Evolutionary conservation across 192 early-diverging fungal genomes (phyloP).

Genomic region (Coemansia sp.): DNA sequence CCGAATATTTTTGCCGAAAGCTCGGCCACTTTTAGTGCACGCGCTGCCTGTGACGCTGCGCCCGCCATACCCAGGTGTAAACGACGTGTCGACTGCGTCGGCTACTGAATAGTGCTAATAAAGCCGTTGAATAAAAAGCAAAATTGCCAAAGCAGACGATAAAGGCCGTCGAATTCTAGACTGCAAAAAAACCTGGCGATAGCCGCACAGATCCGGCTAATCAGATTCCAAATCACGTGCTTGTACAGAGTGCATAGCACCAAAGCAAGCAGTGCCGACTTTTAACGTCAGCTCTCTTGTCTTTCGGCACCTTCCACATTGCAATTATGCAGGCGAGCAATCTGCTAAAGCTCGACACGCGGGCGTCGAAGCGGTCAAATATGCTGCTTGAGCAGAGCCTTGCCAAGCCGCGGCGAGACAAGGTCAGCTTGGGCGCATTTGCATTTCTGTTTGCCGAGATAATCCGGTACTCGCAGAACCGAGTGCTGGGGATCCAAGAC

Average conservation of each 20-base stretch:
- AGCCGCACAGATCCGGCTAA: no score
- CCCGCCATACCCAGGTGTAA: conserved; percentile 17
- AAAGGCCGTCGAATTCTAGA: no score
- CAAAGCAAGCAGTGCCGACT: no score
- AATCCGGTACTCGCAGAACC: conserved; percentile 94
- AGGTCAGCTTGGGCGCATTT: conserved; percentile 80
- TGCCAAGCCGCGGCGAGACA: conserved; percentile 63
- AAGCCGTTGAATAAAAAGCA: not conserved
- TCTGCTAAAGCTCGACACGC: conserved; percentile 37
- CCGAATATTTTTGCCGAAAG: conserved; percentile 63
- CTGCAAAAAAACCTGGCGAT: no score
- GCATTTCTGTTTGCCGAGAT: conserved; percentile 93
- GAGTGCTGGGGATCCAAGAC: conserved; percentile 90
- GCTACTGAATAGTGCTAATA: no score
- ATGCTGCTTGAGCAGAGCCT: conserved; percentile 74
- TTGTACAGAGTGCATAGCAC: no score
- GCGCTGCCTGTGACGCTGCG: conserved; percentile 14
- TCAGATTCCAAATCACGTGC: no score
- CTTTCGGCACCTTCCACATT: no score
- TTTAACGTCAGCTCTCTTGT: no score
- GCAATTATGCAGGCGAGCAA: conserved; percentile 22
- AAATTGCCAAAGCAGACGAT: no score
- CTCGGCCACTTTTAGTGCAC: conserved; percentile 53
- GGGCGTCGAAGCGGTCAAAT: conserved; percentile 40
- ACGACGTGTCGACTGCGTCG: no score